These are phyloP conservation scores for Akanthomyces dipterigenus DNA, from an alignment of 2,329 filamentous ascomycete genomes.

Conservation along the genomic window DNA sequence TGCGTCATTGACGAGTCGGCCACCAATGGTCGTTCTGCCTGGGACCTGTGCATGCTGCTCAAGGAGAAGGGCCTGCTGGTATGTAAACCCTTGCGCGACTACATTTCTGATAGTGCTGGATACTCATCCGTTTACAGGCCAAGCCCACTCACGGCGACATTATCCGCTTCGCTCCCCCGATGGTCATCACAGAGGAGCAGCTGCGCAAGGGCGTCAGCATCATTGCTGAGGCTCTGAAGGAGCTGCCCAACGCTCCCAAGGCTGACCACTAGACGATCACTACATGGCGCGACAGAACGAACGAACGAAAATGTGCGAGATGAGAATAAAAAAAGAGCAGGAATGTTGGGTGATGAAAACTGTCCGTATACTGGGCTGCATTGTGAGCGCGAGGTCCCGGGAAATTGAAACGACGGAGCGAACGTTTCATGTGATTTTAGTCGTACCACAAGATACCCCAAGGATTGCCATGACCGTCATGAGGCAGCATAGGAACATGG, in stretches of 20 bases:
- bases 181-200: constrained; percentile 88
- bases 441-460: constrained; percentile 12
- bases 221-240: constrained; percentile 73
- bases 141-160: constrained; percentile 99
- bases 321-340: neutral
- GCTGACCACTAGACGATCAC: constrained; percentile 27
- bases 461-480: constrained; percentile 15
- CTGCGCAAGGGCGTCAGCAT: constrained; percentile 70
- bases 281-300: neutral
- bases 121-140: constrained; percentile 50
- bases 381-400: constrained; percentile 13
- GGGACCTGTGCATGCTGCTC: constrained; percentile 93
- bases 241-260: constrained; percentile 59
- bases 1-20: constrained; percentile 90
- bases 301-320: neutral
- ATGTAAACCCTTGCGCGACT: constrained; percentile 30
- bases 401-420: constrained; percentile 10
- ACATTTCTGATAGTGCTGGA: neutral
- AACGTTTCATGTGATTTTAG: constrained; percentile 10
- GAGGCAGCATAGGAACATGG: constrained; percentile 11
- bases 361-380: constrained; percentile 3
- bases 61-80: constrained; percentile 93
- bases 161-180: constrained; percentile 91
- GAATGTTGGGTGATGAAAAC: neutral
- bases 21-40: constrained; percentile 79